Base-by-base conservation (phyloP, 2,329 filamentous ascomycete species). In the Hymenoscyphus fructigenus region DNA sequence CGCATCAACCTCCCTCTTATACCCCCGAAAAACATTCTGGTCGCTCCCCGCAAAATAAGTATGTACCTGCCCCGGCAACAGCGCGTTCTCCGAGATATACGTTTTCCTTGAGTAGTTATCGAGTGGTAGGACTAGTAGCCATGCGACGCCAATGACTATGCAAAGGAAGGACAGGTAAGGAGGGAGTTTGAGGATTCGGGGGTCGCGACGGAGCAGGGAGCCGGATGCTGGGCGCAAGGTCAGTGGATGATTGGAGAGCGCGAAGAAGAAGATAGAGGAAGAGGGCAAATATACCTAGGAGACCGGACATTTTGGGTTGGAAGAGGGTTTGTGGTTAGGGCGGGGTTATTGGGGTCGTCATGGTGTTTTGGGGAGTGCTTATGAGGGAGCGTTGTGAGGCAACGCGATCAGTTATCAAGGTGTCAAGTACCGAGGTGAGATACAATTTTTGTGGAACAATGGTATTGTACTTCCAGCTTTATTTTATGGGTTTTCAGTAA, bases 41-140 rank as follows among this genome's bases (percentile, higher is more conserved):
- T 99, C 95, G 77, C 92, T 97, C 20, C 95, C 95, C 6, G 91
- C 89, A 76, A 99, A 99, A 78, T 99, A 99, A 1, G 95, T 97
- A 79, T 98, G 94, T 9, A 98, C 95, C 78, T 99, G 95, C 1
- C 93, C 95, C 0, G 95, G 95, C 15, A 99, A 82, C 38, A 99
- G 87, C 12, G 95, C 95, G 77, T 99, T 99, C 78, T 99, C 95
- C 55, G 94, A 98, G 65, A 99, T 95, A 78, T 99, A 99, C 0
- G 94, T 99, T 66, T 86, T 85, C 69, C 95, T 88, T 60, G 93
- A 97, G 80, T 98, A 97, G 70, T 93, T 86, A 78, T 98, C 86
- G 61, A 98, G 84, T 2, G 95, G 95, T 1, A 99, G 86, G 36
- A 98, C 83, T 26, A 97, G 86, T 15, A 99, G 87, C 92, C 94